Evolutionary conservation across 176 grass and related monocot species (phyloP).

Genomic region (Triticum timopheevii): DNA sequence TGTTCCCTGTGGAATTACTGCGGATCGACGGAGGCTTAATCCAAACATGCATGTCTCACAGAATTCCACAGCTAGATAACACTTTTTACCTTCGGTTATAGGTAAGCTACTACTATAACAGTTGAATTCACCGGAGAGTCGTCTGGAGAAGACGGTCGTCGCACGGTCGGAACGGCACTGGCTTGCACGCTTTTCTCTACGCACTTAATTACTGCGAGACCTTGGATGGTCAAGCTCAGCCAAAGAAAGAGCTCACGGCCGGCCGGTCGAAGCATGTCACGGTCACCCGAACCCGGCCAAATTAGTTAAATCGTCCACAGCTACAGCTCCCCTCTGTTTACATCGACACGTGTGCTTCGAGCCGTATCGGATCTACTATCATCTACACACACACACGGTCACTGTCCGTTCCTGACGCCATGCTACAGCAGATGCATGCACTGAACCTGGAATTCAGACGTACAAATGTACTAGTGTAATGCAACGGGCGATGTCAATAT

Average conservation of each 20-base stretch:
- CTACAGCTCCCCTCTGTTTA: no score
- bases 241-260: no score
- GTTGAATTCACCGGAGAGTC: neutral
- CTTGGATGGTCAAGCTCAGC: no score
- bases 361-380: neutral
- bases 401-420: neutral
- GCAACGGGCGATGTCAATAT: no score
- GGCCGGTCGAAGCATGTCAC: conserved; percentile 1
- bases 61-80: neutral
- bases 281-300: neutral
- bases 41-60: neutral
- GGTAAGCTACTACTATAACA: neutral
- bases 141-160: neutral
- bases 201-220: neutral
- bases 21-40: neutral
- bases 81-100: neutral
- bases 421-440: conserved; percentile 1
- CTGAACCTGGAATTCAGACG: neutral
- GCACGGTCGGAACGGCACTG: neutral
- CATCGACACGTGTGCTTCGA: neutral
- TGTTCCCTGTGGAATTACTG: neutral
- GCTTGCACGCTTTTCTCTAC: neutral
- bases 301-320: no score
- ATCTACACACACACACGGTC: no score
- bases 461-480: neutral